Evolutionary conservation across 345 rosid genomes (phyloP), one percentile per base, ranked within the genome.

Genomic region (Camelina neglecta): DNA sequence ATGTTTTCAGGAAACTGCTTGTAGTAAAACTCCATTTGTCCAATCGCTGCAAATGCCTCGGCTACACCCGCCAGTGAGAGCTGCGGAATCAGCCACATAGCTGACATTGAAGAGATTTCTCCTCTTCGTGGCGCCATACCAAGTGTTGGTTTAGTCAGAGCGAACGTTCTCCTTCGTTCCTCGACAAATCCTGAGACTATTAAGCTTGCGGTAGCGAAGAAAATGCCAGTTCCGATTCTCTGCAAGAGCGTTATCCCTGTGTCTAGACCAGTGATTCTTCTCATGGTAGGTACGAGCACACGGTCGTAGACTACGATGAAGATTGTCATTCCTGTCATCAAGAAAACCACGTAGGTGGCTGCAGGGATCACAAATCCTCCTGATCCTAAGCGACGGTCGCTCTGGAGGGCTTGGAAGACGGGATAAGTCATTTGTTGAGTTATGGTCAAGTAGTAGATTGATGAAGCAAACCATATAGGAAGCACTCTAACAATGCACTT

Each of bases 361-460:
- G 94, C 87, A 0, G 94, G 92, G 2, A 89, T 69, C 65, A 81
- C 60, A 16, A 89, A 89, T 3, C 54, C 75, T 7, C 83, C 82
- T 0, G 85, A 62, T 56, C 83, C 83, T 69, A 80, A 48, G 18
- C 80, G 78, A 31, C 90, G 80, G 67, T 87, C 87, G 3, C 82
- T 74, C 74, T 87, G 95, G 21, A 83, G 80, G 4, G 95, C 92
- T 65, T 89, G 92, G 63, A 87, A 81, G 67, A 89, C 85, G 1
- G 83, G 82, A 38, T 86, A 89, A 1, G 86, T 89, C 47, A 79
- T 81, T 16, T 85, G 89, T 75, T 85, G 95, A 20, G 72, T 60
- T 16, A 85, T 44, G 26, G 84, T 75, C 5, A 83, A 38, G 39
- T 77, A 65, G 80, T 67, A 87, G 2, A 89, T 42, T 8, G 85